Evolutionary conservation across 2,329 filamentous ascomycete genomes (phyloP).

Genomic region (Diplodia seriata): DNA sequence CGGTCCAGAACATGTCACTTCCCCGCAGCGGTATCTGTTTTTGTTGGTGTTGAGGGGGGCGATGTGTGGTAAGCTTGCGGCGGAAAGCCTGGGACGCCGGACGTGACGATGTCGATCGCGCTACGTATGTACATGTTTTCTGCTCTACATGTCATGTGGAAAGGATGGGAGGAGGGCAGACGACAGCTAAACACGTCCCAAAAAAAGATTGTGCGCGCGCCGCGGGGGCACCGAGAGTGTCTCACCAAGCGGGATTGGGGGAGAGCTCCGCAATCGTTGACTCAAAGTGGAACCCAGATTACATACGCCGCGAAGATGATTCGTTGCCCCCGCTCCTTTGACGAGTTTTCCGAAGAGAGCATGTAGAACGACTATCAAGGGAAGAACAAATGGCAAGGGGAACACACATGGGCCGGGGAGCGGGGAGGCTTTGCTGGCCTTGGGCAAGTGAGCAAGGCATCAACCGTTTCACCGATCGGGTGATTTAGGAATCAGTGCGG

Average conservation of each 20-base stretch:
- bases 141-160: neutral
- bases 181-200: neutral
- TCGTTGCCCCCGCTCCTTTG: neutral
- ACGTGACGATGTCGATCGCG: neutral
- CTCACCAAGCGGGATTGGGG: neutral
- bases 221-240: neutral
- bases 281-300: conserved; percentile 3
- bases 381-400: neutral
- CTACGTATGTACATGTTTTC: neutral
- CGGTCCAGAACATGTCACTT: neutral
- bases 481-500: neutral
- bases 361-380: neutral
- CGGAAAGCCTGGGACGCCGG: neutral
- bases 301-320: conserved; percentile 4
- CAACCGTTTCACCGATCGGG: conserved; percentile 1
- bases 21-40: neutral
- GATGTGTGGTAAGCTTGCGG: neutral
- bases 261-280: neutral
- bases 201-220: neutral
- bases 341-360: neutral
- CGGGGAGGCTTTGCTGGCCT: neutral
- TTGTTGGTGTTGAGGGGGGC: neutral
- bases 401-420: neutral
- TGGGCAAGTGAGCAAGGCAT: neutral
- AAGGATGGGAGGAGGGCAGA: neutral